phyloP scores from a whole-genome alignment of 306 rosid species.

The Begonia masoniana region DNA sequence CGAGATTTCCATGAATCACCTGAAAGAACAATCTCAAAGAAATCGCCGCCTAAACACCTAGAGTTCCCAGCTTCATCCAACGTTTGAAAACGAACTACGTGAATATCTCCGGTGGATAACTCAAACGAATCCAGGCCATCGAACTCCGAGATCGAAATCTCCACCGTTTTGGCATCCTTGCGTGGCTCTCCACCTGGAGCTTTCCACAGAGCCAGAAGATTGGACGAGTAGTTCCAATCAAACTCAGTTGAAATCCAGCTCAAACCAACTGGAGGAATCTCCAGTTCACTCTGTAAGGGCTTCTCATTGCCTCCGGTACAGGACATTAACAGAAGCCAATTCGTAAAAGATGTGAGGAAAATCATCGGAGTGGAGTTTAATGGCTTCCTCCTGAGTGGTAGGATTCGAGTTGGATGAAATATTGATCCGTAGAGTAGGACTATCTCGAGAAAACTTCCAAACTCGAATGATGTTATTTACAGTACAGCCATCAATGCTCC shows the following conservation, averaged over 20 bases:
- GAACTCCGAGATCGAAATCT: slow-evolving; percentile 45
- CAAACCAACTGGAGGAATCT: slow-evolving; percentile 8
- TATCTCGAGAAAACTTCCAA: not conserved
- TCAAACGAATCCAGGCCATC: slow-evolving; percentile 29
- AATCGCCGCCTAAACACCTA: slow-evolving; percentile 86
- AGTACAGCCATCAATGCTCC: not conserved
- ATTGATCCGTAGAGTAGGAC: not conserved
- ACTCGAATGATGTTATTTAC: not conserved
- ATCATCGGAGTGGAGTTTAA: no score
- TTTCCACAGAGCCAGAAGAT: slow-evolving; percentile 58
- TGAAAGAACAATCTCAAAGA: slow-evolving; percentile 74
- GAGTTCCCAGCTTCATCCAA: slow-evolving; percentile 54
- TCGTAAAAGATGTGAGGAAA: no score
- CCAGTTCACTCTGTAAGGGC: slow-evolving; percentile 6
- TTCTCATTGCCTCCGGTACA: not conserved
- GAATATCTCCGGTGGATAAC: slow-evolving; percentile 61
- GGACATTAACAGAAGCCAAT: no score
- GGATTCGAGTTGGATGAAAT: no score
- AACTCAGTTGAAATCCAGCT: slow-evolving; percentile 53
- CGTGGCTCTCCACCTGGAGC: slow-evolving; percentile 69
- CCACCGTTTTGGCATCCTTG: slow-evolving; percentile 41
- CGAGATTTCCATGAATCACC: slow-evolving; percentile 85
- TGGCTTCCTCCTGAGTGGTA: no score
- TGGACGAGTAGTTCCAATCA: slow-evolving; percentile 45
- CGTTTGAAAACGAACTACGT: slow-evolving; percentile 55